phyloP scores from a whole-genome alignment of 75 land plant species.

The Pinus albicaulis region DNA sequence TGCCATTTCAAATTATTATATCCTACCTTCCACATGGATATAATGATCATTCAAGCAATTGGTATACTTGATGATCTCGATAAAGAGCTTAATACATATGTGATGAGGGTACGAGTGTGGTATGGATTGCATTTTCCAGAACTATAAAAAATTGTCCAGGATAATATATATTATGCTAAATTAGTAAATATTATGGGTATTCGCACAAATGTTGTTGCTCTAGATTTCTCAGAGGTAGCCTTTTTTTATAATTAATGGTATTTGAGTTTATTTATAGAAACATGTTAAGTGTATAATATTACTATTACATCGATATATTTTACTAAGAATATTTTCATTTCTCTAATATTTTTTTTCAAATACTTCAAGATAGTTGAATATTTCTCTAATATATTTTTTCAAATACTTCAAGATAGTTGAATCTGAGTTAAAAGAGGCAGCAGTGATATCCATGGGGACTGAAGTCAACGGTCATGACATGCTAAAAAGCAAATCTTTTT shows the following conservation, averaged over 20 bases:
- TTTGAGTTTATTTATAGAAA: neutral
- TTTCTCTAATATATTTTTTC: no score
- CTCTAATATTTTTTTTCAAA: no score
- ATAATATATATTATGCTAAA: conserved; percentile 89
- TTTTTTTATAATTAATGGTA: neutral
- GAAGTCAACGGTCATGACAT: conserved; percentile 88
- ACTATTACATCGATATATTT: neutral
- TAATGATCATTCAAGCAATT: conserved; percentile 14
- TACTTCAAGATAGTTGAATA: conserved; percentile 64
- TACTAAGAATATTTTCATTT: neutral
- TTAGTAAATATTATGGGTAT: conserved; percentile 85
- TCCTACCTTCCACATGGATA: conserved; percentile 62
- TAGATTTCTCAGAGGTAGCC: conserved; percentile 91
- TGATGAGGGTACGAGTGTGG: conserved; percentile 70
- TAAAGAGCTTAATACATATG: no score
- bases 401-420: conserved; percentile 84
- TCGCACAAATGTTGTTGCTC: conserved; percentile 68
- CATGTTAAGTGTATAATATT: neutral
- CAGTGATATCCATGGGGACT: conserved; percentile 92
- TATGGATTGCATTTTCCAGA: conserved; percentile 99
- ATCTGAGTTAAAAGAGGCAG: conserved; percentile 74
- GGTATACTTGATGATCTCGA: no score
- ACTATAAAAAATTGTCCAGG: conserved; percentile 80
- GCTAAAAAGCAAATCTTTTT: conserved; percentile 73
- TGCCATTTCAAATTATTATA: neutral